A percentile compares a stretch with the other conserved stretches of the same genome.
Conservation (phyloP, 2,329 filamentous ascomycete species). For the Curvularia spicifera region DNA sequence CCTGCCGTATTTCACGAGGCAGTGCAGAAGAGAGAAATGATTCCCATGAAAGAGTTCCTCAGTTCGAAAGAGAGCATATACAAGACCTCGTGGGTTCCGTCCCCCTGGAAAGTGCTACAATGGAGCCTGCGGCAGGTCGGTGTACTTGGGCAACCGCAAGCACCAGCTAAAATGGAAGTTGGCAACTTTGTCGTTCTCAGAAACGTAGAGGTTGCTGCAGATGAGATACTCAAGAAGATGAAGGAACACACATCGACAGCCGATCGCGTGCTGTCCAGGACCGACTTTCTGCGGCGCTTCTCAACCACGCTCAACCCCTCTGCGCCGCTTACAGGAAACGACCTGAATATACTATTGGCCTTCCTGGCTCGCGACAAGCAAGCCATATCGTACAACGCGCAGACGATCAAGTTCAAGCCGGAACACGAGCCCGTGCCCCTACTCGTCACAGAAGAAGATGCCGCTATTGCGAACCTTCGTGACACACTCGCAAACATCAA, state of each 20-base stretch:
- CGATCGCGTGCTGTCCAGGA: constrained; percentile 45
- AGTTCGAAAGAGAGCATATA: constrained; percentile 73
- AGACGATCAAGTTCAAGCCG: constrained; percentile 73
- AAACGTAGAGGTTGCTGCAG: constrained; percentile 65
- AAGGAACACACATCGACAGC: constrained; percentile 43
- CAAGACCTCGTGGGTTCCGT: constrained; percentile 69
- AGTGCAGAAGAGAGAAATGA: constrained; percentile 69
- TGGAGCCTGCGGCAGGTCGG: constrained; percentile 76
- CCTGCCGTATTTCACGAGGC: constrained; percentile 81
- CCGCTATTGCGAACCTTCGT: constrained; percentile 79
- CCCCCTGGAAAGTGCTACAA: constrained; percentile 72
- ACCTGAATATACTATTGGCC: constrained; percentile 74
- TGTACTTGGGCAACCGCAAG: constrained; percentile 57
- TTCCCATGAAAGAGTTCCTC: constrained; percentile 74
- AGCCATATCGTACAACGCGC: constrained; percentile 79
- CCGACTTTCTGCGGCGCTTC: constrained; percentile 46
- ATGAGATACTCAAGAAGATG: constrained; percentile 49
- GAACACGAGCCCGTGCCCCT: constrained; percentile 50
- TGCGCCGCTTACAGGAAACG: constrained; percentile 55
- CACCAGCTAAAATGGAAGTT: constrained; percentile 63
- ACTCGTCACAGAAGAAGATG: constrained; percentile 77
- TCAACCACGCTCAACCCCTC: constrained; percentile 34
- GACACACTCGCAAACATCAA: constrained; percentile 73
- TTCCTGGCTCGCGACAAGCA: constrained; percentile 65
- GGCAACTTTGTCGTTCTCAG: constrained; percentile 71